Percentiles rank a stretch among this genome's conserved stretches.
Conservation (phyloP, 225 moss, liverwort and hornwort genomes). For the Marchantia polymorpha region DNA sequence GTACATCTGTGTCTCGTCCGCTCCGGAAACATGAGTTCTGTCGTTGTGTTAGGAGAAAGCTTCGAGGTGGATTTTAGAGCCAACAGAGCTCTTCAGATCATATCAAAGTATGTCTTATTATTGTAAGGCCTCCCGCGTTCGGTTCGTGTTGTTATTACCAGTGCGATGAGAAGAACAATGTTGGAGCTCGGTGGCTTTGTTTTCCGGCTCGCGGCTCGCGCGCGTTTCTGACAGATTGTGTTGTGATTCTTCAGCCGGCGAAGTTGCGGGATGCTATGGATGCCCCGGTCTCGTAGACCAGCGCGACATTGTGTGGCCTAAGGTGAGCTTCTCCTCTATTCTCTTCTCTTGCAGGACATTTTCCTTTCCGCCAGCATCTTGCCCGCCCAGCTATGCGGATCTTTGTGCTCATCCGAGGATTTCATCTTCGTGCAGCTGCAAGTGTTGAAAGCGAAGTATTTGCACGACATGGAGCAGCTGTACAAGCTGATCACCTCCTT, state of each 20-base stretch:
- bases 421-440: constrained; percentile 16
- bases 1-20: neutral
- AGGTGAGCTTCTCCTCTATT: neutral
- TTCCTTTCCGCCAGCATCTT: neutral
- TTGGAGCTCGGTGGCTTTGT: neutral
- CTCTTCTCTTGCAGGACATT: neutral
- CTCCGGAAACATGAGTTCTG: constrained; percentile 12
- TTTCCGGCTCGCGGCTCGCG: neutral
- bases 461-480: constrained; percentile 32
- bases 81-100: constrained; percentile 2
- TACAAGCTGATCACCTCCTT: constrained; percentile 21
- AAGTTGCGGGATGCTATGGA: constrained; percentile 25
- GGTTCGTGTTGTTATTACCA: neutral
- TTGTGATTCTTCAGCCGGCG: constrained; percentile 9
- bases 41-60: constrained; percentile 7
- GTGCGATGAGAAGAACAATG: neutral
- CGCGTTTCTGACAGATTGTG: neutral
- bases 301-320: constrained; percentile 37
- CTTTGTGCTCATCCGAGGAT: neutral
- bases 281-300: constrained; percentile 24
- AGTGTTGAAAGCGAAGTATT: constrained; percentile 25
- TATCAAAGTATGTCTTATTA: constrained; percentile 10
- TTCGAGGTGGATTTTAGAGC: constrained; percentile 9
- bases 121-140: neutral
- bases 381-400: neutral